Evolutionary conservation across 306 rosid species (phyloP).

Genomic region (Herpetospermum pedunculosum): DNA sequence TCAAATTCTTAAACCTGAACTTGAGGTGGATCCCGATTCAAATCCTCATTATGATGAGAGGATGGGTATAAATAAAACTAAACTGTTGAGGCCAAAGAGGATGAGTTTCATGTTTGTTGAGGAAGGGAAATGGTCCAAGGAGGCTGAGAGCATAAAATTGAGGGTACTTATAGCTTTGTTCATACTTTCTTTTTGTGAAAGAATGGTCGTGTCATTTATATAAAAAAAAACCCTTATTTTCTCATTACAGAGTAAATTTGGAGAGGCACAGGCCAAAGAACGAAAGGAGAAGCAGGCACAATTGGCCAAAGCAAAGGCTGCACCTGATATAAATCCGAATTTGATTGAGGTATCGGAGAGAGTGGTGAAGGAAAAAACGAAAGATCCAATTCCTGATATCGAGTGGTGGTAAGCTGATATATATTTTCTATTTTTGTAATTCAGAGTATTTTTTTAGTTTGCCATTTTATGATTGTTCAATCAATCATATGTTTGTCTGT

Average conservation of each 20-base stretch:
- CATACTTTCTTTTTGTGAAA: not conserved
- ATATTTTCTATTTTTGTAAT: not conserved
- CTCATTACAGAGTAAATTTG: conserved; percentile 65
- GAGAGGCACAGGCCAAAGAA: conserved; percentile 98
- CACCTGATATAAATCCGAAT: conserved; percentile 90
- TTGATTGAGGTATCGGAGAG: conserved; percentile 84
- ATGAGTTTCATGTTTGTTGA: conserved; percentile 73
- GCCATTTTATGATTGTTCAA: not conserved
- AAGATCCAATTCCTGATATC: conserved; percentile 78
- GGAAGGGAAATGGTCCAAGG: conserved; percentile 95
- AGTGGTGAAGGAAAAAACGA: conserved; percentile 68
- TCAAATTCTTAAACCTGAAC: conserved; percentile 76
- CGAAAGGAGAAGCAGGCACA: conserved; percentile 89
- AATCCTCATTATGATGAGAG: conserved; percentile 73
- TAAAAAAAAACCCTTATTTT: not conserved
- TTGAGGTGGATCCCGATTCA: conserved; percentile 78
- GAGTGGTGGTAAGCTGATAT: conserved; percentile 87
- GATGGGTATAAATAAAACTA: conserved; percentile 78
- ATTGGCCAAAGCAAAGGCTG: conserved; percentile 91
- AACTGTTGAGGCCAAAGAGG: conserved; percentile 80
- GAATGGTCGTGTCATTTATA: not conserved
- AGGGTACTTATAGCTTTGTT: conserved; percentile 34
- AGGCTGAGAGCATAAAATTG: conserved; percentile 73
- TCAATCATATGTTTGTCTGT: not conserved
- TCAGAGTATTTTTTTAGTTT: not conserved